Base-by-base conservation (phyloP, 768 basidiomycete species). In the Tylopilus plumbeoviolaceoides region DNA sequence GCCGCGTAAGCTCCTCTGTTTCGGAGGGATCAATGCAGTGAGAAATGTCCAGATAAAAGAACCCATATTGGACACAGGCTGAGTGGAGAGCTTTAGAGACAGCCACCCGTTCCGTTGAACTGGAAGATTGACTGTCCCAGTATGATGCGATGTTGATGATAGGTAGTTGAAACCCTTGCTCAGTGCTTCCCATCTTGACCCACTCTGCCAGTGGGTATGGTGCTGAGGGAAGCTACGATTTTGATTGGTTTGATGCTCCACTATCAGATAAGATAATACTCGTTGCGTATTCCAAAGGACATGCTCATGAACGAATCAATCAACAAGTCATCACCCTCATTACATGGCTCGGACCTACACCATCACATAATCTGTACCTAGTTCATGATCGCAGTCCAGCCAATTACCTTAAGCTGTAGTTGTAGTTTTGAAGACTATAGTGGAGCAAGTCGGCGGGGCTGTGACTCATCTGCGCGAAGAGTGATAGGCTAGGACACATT, bases 11-110 rank as follows among this genome's bases (percentile, higher is more conserved):
- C 56, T 86, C 81, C 40, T 84, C 82, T 10, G 85, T 78, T 59
- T 91, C 86, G 1, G 72, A 63, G 0, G 70, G 70, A 33, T 83
- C 73, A 14, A 85, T 69, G 58, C 75, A 88, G 4, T 76, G 70
- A 3, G 82, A 79, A 42, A 92, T 73, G 55, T 91, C 80, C 43
- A 94, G 75, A 69, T 95, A 95, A 73, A 95, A 94, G 77, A 95
- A 95, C 0, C 93, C 93, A 50, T 82, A 90, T 49, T 87, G 73
- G 20, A 87, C 63, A 61, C 90, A 91, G 8, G 91, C 90, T 0
- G 70, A 64, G 61, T 92, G 91, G 17, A 95, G 70, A 0, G 82
- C 80, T 11, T 76, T 75, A 23, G 80, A 76, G 1, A 72, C 69
- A 2, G 76, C 73, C 41, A 80, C 76, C 21, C 75, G 74, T 28